Evolutionary conservation across 1,139 yeast genomes (phyloP), one percentile per base, ranked within the genome.

Genomic region (Lodderomyces jiufengensis): DNA sequence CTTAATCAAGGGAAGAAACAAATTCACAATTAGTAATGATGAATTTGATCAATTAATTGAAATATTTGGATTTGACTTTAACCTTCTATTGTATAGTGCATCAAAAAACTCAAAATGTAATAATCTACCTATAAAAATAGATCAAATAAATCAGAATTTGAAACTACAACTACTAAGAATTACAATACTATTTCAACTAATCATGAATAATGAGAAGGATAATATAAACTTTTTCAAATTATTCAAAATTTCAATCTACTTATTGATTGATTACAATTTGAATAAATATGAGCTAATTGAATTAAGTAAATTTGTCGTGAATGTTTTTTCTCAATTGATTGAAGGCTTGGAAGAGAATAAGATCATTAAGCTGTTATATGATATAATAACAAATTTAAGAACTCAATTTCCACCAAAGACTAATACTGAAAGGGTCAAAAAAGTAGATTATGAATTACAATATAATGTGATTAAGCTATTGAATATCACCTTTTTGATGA

Each of bases 201-300:
- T 27, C 21, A 26, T 7, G 24, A 21, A 10, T 16, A 24, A 16
- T 18, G 23, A n/a, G 11, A 22, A 11, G 30, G 18, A 14, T 12
- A 31, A 11, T 27, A 18, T 27, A 29, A 33, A 14, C 24, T 24
- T 16, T 20, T 9, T 4, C 9, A 4, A 6, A n/a, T 31, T 27
- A 13, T 34, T 23, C 27, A 32, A 24, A 15, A 42, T 4, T 50
- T 48, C 24, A 35, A 49, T 9, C 38, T 37, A 6, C 35, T 48
- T 2, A 29, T 18, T 52, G 5, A 43, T 50, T 29, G 59, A 54
- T 41, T 45, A 45, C 24, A 52, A 54, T 38, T 40, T 42, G 5
- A 38, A 44, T 12, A 38, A 37, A 31, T 23, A 41, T 21, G 42
- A 43, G 18, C 42, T 42, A 32, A 12, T 25, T 3, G 32, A 38